These are phyloP conservation scores for Beauveria australis DNA, from an alignment of 2,329 filamentous ascomycete genomes.

Conservation along the genomic window DNA sequence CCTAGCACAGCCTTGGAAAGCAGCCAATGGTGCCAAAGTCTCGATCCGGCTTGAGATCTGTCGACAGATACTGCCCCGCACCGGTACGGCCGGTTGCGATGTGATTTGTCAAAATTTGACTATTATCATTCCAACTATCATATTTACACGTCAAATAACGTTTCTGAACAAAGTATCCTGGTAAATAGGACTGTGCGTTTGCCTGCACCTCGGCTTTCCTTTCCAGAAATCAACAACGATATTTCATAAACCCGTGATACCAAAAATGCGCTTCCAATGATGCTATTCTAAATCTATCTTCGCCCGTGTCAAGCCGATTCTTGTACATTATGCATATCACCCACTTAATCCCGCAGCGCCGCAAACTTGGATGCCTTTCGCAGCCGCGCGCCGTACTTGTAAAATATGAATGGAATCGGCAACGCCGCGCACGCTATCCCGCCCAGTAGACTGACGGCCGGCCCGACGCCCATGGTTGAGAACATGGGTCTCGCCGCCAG, in stretches of 20 bases:
- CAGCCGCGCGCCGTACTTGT: slow-evolving; percentile 39
- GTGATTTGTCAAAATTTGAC: neutral
- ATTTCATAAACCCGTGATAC: neutral
- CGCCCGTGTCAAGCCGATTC: neutral
- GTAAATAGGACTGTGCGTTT: neutral
- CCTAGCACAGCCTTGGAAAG: no score
- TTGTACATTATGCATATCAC: neutral
- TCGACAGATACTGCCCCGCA: neutral
- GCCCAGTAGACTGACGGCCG: slow-evolving; percentile 43
- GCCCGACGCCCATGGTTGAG: slow-evolving; percentile 48
- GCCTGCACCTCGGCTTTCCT: neutral
- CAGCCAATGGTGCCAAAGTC: neutral
- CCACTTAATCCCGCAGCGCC: slow-evolving; percentile 15
- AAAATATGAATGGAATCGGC: slow-evolving; percentile 51
- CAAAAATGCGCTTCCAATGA: neutral
- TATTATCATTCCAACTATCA: neutral
- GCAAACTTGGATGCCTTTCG: slow-evolving; percentile 32
- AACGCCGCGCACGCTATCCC: slow-evolving; percentile 38
- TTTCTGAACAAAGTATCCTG: neutral
- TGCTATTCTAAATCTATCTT: neutral
- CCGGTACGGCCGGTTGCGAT: neutral
- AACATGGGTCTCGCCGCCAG: slow-evolving; percentile 55
- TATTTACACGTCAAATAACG: neutral
- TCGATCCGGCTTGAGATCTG: neutral
- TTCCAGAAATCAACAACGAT: no score